Evolutionary conservation across 1,284 basidiomycete genomes (phyloP).

Genomic region (Lentinula novae-zelandiae): DNA sequence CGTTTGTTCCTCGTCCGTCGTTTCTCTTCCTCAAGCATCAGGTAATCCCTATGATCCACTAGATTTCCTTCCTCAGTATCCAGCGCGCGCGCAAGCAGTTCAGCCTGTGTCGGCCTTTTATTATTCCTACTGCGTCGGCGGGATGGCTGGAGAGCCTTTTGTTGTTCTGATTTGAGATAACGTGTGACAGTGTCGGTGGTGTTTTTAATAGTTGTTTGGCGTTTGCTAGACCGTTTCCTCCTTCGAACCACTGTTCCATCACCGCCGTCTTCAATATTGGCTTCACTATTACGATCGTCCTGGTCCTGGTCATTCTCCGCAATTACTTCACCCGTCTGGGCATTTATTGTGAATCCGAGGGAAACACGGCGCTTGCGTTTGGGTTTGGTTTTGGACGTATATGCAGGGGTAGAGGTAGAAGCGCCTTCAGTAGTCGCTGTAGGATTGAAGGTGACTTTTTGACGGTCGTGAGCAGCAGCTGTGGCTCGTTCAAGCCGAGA

Average conservation of each 20-base stretch:
- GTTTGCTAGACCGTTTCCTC: constrained; percentile 57
- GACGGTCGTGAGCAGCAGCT: constrained; percentile 59
- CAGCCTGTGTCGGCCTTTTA: constrained; percentile 62
- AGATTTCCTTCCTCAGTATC: constrained; percentile 85
- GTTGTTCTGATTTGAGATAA: constrained; percentile 60
- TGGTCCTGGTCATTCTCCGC: not conserved
- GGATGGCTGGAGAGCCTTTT: constrained; percentile 47
- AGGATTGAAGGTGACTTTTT: constrained; percentile 63
- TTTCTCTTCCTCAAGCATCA: constrained; percentile 78
- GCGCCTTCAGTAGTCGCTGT: constrained; percentile 20
- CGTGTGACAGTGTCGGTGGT: constrained; percentile 58
- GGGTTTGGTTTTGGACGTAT: constrained; percentile 27
- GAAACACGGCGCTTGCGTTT: constrained; percentile 52
- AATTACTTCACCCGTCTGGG: constrained; percentile 53
- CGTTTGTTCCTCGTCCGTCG: constrained; percentile 58
- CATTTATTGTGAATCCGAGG: constrained; percentile 48
- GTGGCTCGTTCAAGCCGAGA: constrained; percentile 56
- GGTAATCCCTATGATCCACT: constrained; percentile 73
- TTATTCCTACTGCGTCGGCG: constrained; percentile 59
- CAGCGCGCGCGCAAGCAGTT: constrained; percentile 76
- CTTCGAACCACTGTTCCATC: constrained; percentile 4
- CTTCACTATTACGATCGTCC: constrained; percentile 20
- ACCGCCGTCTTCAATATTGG: not conserved
- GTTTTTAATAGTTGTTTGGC: constrained; percentile 62
- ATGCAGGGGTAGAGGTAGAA: constrained; percentile 24